Evolutionary conservation across 306 rosid species (phyloP).

Genomic region (Myrica gale): DNA sequence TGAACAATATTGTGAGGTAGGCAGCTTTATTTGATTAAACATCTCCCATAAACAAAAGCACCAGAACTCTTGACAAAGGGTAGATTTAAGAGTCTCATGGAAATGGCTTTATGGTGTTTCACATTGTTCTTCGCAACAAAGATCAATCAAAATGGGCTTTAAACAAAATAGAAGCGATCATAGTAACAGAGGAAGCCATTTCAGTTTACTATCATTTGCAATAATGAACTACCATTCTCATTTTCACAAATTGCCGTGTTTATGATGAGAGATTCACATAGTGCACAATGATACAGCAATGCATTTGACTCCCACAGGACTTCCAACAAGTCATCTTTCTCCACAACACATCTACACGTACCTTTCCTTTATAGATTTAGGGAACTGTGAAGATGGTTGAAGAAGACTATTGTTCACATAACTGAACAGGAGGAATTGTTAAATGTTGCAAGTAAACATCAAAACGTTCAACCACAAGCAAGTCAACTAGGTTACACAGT

Average conservation of each 20-base stretch:
- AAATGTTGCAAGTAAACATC: neutral
- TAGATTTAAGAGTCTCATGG: neutral
- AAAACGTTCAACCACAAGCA: neutral
- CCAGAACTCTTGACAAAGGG: neutral
- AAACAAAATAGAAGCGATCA: neutral
- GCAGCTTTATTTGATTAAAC: slow-evolving; percentile 17
- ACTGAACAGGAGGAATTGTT: neutral
- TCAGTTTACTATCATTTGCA: neutral
- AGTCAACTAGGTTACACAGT: neutral
- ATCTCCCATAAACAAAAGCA: slow-evolving; percentile 1
- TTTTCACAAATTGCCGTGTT: neutral
- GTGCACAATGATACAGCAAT: neutral
- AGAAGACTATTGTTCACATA: neutral
- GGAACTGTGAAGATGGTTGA: neutral
- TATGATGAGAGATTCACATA: neutral
- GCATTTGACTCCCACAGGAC: neutral
- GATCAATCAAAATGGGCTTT: slow-evolving; percentile 3
- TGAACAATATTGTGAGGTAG: slow-evolving; percentile 24
- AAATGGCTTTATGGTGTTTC: neutral
- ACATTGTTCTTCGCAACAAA: neutral
- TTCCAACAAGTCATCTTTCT: neutral
- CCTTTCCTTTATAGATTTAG: neutral
- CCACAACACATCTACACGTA: neutral
- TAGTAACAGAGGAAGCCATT: neutral
- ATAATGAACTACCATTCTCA: neutral